Evolutionary conservation across 257 asterid genomes (phyloP).

Genomic region (Fraxinus pennsylvanica): DNA sequence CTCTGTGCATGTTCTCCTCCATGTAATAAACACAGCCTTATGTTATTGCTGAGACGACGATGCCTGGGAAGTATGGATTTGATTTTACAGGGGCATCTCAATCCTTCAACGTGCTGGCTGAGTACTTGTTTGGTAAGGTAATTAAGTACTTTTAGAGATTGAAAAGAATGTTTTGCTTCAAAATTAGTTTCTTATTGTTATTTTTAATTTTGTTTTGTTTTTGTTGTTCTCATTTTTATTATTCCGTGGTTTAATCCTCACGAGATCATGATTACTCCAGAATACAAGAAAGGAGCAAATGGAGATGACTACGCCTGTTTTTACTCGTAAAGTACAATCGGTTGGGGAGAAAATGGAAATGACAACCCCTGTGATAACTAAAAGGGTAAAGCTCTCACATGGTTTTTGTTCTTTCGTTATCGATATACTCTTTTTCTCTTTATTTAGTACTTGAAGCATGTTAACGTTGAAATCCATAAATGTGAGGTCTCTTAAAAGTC

Average conservation of each 20-base stretch:
- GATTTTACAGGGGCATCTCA: constrained; percentile 74
- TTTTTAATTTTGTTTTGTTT: background rate
- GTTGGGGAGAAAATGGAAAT: constrained; percentile 83
- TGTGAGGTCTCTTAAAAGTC: background rate
- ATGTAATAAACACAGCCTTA: constrained; percentile 50
- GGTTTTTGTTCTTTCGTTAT: background rate
- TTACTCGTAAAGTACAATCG: constrained; percentile 52
- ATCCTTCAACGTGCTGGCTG: constrained; percentile 79
- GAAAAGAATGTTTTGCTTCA: background rate
- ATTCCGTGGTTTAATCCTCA: background rate
- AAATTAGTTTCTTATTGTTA: background rate
- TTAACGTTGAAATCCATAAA: background rate
- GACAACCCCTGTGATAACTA: constrained; percentile 88
- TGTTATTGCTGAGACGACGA: constrained; percentile 78
- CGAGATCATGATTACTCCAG: constrained; percentile 36
- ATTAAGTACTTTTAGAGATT: constrained; percentile 25
- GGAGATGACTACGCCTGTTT: constrained; percentile 92
- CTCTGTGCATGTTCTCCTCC: constrained; percentile 18
- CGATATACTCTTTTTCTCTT: background rate
- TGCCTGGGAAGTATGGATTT: constrained; percentile 84
- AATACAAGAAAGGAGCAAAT: constrained; percentile 63
- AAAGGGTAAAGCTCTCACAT: constrained; percentile 42
- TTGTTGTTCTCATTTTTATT: constrained; percentile 18
- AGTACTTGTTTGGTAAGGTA: constrained; percentile 98
- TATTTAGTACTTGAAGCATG: background rate